These are phyloP conservation scores for Citrus glauca DNA, from an alignment of 345 rosid genomes.

Conservation along the genomic window DNA sequence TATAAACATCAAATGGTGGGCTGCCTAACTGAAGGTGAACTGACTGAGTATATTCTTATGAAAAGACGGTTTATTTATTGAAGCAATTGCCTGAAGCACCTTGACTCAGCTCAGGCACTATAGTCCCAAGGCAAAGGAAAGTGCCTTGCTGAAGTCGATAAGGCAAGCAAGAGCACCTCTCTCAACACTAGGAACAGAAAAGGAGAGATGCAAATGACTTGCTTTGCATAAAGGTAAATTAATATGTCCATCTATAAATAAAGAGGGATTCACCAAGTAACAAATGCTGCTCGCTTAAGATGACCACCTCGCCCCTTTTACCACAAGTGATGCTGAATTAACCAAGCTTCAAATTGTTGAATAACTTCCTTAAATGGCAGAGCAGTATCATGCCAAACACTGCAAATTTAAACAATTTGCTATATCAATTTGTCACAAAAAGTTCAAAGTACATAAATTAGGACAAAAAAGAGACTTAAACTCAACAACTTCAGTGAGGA, in stretches of 20 bases:
- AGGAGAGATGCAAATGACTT: background rate
- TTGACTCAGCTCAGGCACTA: background rate
- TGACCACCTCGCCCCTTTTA: conserved; percentile 38
- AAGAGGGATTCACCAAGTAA: conserved; percentile 65
- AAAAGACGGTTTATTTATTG: background rate
- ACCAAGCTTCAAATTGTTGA: conserved; percentile 82
- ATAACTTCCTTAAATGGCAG: conserved; percentile 71
- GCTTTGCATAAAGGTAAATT: background rate
- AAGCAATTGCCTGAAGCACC: background rate
- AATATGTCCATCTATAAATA: background rate
- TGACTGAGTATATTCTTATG: background rate
- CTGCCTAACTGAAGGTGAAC: background rate
- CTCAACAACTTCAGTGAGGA: background rate
- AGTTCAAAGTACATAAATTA: background rate
- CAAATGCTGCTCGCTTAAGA: conserved; percentile 75
- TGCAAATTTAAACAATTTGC: conserved; percentile 27
- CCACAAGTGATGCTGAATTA: conserved; percentile 63
- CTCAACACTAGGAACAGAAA: background rate
- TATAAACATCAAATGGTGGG: background rate
- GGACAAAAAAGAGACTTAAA: background rate
- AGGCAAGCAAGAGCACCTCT: background rate
- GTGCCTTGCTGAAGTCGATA: background rate
- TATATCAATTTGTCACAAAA: background rate
- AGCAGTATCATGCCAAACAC: conserved; percentile 98
- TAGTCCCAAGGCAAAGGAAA: background rate